A percentile compares a stretch with the other conserved stretches of the same genome.
Conservation (phyloP, 129 eudicot species). For the Lactuca sativa region DNA sequence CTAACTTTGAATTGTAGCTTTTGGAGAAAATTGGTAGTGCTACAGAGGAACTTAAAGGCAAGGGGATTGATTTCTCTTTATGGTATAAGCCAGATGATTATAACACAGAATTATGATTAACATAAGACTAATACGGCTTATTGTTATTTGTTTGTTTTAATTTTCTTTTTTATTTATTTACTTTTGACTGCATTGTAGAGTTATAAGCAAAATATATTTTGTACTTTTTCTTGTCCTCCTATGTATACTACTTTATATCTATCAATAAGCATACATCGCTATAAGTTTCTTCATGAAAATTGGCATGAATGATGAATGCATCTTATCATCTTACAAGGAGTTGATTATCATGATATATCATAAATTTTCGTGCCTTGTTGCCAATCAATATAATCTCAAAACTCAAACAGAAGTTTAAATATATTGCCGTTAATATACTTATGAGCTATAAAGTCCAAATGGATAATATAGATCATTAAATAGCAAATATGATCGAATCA, state of each 20-base stretch:
- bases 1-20: slow-evolving; percentile 62
- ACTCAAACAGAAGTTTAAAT: no score
- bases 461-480: no score
- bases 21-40: slow-evolving; percentile 87
- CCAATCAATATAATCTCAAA: no score
- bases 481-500: no score
- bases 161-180: slow-evolving; percentile 4
- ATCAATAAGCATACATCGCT: slow-evolving; percentile 13
- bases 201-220: slow-evolving; percentile 7
- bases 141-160: not conserved
- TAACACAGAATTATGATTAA: slow-evolving; percentile 55
- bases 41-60: slow-evolving; percentile 76
- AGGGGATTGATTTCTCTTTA: slow-evolving; percentile 81
- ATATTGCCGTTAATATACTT: no score
- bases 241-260: slow-evolving; percentile 13
- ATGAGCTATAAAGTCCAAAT: no score
- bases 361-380: not conserved
- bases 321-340: slow-evolving; percentile 9
- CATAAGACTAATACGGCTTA: not conserved
- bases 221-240: slow-evolving; percentile 17
- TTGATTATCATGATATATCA: slow-evolving; percentile 18
- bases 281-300: not conserved
- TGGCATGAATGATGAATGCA: slow-evolving; percentile 4
- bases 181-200: not conserved
- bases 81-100: slow-evolving; percentile 93